Evolutionary conservation across 768 basidiomycete genomes (phyloP).

Genomic region (Gyrodon lividus): DNA sequence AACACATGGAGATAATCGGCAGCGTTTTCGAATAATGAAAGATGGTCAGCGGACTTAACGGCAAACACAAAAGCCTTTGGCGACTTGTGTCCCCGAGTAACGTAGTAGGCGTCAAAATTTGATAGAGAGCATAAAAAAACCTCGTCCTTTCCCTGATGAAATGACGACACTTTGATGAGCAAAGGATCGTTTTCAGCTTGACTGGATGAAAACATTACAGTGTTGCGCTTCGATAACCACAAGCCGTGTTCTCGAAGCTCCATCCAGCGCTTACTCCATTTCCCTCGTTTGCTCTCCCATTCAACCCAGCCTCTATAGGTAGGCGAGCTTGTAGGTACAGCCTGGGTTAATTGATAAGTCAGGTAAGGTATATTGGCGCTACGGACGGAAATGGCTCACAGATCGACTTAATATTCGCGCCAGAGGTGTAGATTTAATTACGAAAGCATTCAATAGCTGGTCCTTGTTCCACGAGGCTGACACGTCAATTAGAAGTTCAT

Average conservation of each 20-base stretch:
- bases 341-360: conserved; percentile 44
- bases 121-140: conserved; percentile 78
- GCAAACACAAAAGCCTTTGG: conserved; percentile 87
- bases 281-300: conserved; percentile 87
- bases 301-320: conserved; percentile 68
- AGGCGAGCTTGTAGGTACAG: conserved; percentile 47
- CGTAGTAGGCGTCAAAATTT: conserved; percentile 83
- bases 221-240: conserved; percentile 88
- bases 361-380: conserved; percentile 35
- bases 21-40: conserved; percentile 82
- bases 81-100: conserved; percentile 74
- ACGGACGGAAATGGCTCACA: conserved; percentile 39
- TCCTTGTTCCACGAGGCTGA: conserved; percentile 87
- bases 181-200: neutral
- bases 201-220: conserved; percentile 45
- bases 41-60: conserved; percentile 84
- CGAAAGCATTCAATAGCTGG: conserved; percentile 74
- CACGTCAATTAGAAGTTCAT: conserved; percentile 78
- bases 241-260: conserved; percentile 82
- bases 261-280: conserved; percentile 94
- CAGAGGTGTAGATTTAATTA: conserved; percentile 73
- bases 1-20: conserved; percentile 89
- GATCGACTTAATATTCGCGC: conserved; percentile 57
- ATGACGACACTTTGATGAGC: conserved; percentile 1
- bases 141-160: conserved; percentile 79